Evolutionary conservation across 192 early-diverging fungal genomes (phyloP).

Genomic region (Oehlia diaphana): DNA sequence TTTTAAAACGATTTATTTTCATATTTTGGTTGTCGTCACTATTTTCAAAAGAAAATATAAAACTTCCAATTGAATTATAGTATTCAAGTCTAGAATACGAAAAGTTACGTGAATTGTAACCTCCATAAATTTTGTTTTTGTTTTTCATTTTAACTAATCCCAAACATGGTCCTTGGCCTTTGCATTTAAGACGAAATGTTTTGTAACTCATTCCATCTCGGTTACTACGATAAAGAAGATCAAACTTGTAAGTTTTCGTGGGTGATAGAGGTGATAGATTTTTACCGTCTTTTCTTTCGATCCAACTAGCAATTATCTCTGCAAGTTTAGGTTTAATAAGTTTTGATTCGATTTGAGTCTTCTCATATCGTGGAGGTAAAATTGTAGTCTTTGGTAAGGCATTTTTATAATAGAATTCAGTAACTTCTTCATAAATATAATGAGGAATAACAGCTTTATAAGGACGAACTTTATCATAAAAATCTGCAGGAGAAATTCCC

Average conservation of each 20-base stretch:
- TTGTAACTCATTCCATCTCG: neutral
- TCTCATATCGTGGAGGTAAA: neutral
- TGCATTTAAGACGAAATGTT: too few relatives aligned
- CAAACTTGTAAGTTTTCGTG: constrained; percentile 2
- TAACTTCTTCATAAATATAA: neutral
- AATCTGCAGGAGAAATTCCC: too few relatives aligned
- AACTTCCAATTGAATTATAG: neutral
- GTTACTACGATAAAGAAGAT: neutral
- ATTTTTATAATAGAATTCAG: neutral
- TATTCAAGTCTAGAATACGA: neutral
- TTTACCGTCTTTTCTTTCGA: neutral
- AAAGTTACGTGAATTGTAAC: neutral
- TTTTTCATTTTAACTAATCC: too few relatives aligned
- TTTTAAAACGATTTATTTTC: neutral
- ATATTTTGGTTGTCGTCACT: neutral
- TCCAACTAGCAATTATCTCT: constrained; percentile 1
- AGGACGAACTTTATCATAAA: neutral
- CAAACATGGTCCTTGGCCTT: too few relatives aligned
- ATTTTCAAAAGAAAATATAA: neutral
- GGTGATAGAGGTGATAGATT: too few relatives aligned
- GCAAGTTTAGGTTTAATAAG: constrained; percentile 10
- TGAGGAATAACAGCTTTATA: neutral
- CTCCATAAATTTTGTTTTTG: neutral
- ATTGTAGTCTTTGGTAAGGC: neutral
- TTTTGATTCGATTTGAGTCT: neutral